These are phyloP conservation scores for Inga leiocalycina DNA, from an alignment of 306 rosid genomes.

Conservation along the genomic window DNA sequence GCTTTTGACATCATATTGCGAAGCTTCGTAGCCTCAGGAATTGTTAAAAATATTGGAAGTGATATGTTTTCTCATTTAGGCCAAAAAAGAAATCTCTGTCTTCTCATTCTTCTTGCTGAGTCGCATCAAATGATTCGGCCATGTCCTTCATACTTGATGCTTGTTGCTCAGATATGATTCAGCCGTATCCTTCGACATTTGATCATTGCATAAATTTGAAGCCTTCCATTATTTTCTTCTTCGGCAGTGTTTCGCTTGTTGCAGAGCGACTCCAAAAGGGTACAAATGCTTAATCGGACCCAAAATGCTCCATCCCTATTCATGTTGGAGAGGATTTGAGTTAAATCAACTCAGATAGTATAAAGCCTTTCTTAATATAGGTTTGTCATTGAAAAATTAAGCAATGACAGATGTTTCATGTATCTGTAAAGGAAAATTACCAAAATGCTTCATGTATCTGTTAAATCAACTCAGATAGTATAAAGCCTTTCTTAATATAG, in stretches of 20 bases:
- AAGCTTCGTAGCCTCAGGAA: background rate
- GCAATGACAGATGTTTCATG: no score
- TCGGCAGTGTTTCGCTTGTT: background rate
- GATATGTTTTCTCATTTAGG: background rate
- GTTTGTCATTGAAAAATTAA: background rate
- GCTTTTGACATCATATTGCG: background rate
- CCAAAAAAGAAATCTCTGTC: background rate
- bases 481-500: background rate
- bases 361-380: background rate
- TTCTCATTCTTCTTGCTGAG: background rate
- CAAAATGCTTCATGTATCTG: slow-evolving; percentile 25
- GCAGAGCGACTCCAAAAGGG: background rate
- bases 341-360: background rate
- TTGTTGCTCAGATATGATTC: background rate
- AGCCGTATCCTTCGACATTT: background rate
- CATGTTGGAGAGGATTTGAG: background rate
- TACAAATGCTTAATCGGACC: slow-evolving; percentile 55
- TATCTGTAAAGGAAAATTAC: no score
- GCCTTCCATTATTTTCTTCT: background rate
- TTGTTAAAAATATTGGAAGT: background rate
- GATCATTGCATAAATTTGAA: background rate
- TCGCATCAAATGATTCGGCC: background rate
- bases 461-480: background rate
- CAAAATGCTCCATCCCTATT: slow-evolving; percentile 52
- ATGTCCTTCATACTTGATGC: background rate